phyloP scores from a whole-genome alignment of 768 basidiomycete species.

The Pleurotus platypus region DNA sequence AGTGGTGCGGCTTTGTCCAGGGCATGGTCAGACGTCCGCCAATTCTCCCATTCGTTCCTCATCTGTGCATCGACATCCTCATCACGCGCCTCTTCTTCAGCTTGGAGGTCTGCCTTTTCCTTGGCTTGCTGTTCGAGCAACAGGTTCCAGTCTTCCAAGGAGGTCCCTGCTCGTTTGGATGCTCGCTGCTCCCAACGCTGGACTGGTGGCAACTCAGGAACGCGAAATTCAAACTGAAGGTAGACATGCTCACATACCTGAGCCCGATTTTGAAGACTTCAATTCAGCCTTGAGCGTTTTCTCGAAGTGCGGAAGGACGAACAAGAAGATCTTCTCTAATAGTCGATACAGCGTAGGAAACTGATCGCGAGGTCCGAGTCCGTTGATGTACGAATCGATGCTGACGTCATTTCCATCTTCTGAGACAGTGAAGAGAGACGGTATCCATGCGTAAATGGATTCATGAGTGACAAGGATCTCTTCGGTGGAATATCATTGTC shows the following conservation, averaged over 20 bases:
- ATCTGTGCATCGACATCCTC: not conserved
- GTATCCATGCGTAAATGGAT: conserved; percentile 11
- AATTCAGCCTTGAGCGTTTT: not conserved
- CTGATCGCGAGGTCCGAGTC: conserved; percentile 11
- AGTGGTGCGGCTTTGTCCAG: not conserved
- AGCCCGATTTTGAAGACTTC: too few species aligned
- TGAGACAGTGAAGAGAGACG: conserved; percentile 11
- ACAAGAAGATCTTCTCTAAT: conserved; percentile 12
- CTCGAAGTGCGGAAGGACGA: conserved; percentile 12
- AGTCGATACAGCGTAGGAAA: conserved; percentile 10
- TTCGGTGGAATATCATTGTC: not conserved
- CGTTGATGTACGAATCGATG: conserved; percentile 15
- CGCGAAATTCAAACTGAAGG: not conserved
- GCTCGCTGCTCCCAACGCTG: not conserved
- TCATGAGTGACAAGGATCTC: too few species aligned
- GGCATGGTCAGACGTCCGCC: not conserved
- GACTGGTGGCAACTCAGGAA: not conserved
- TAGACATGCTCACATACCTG: too few species aligned
- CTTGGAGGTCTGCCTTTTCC: not conserved
- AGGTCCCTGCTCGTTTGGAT: not conserved
- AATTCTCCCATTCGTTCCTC: not conserved
- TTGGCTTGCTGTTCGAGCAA: not conserved
- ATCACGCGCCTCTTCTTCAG: not conserved
- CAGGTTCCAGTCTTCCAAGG: not conserved
- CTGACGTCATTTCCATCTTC: conserved; percentile 11